These are phyloP conservation scores for Sordaria brevicollis DNA, from an alignment of 495 filamentous ascomycete genomes.

Conservation along the genomic window DNA sequence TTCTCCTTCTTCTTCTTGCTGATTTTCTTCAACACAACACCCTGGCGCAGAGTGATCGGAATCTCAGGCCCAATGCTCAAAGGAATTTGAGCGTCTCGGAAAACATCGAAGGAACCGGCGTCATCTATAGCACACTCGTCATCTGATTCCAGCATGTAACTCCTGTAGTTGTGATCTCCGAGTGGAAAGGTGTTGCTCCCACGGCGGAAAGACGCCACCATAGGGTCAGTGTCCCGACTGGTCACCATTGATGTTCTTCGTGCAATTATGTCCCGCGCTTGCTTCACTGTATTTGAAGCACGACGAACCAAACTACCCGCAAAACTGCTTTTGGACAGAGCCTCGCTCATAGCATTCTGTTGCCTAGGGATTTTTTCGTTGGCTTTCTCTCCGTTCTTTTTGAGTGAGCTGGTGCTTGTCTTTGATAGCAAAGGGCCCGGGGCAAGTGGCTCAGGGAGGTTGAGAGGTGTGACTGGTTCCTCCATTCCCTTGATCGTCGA, in stretches of 20 bases:
- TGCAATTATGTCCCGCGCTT: constrained; percentile 6
- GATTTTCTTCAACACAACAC: constrained; percentile 67
- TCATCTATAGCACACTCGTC: constrained; percentile 41
- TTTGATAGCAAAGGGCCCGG: constrained; percentile 19
- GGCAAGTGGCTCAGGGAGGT: constrained; percentile 33
- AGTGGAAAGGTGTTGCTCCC: not conserved
- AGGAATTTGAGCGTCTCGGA: constrained; percentile 18
- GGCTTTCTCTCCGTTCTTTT: constrained; percentile 6
- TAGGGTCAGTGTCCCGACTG: not conserved
- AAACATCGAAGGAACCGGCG: constrained; percentile 2
- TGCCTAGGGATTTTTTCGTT: not conserved
- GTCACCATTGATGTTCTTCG: not conserved
- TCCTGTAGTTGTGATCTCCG: not conserved
- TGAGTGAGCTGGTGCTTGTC: constrained; percentile 27
- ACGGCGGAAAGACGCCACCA: not conserved
- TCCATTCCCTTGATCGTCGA: constrained; percentile 6
- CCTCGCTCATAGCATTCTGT: constrained; percentile 25
- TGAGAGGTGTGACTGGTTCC: constrained; percentile 13
- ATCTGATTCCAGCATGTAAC: constrained; percentile 44
- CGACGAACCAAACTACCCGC: constrained; percentile 30
- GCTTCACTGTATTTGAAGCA: constrained; percentile 32
- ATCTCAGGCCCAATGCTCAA: constrained; percentile 54
- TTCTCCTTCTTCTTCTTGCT: constrained; percentile 69
- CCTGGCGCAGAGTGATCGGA: constrained; percentile 59
- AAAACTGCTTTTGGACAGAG: not conserved